These are phyloP conservation scores for Inosperma sp. DNA, from an alignment of 768 basidiomycete genomes.

Conservation along the genomic window DNA sequence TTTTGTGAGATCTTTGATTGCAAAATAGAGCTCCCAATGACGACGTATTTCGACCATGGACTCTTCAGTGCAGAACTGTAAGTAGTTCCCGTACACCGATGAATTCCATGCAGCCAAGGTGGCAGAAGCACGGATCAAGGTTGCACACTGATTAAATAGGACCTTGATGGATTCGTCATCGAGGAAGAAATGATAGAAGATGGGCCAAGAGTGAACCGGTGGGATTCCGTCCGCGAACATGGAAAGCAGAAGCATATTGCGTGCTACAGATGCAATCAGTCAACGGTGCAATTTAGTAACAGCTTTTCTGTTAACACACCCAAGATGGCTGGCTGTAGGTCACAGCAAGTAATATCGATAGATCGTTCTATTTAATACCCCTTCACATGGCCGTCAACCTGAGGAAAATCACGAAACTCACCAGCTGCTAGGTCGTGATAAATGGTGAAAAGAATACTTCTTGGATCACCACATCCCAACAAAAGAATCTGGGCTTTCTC, in stretches of 20 bases:
- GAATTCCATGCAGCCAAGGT: constrained; percentile 37
- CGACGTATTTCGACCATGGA: constrained; percentile 37
- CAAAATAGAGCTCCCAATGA: constrained; percentile 37
- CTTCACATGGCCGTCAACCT: constrained; percentile 1
- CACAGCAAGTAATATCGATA: constrained; percentile 50
- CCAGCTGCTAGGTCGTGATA: constrained; percentile 25
- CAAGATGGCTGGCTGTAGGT: constrained; percentile 44
- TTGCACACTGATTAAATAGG: constrained; percentile 37
- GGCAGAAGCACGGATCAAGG: constrained; percentile 31
- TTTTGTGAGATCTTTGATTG: constrained; percentile 13
- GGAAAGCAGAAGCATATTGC: constrained; percentile 45
- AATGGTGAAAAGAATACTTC: constrained; percentile 49
- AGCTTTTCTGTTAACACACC: constrained; percentile 26
- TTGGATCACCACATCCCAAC: constrained; percentile 54
- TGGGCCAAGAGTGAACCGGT: constrained; percentile 34
- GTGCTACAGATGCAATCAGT: constrained; percentile 35
- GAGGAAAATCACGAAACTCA: constrained; percentile 14
- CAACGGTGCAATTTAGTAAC: not conserved
- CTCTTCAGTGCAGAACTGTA: constrained; percentile 37
- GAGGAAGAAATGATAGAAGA: constrained; percentile 48
- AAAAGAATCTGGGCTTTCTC: constrained; percentile 43
- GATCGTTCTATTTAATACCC: constrained; percentile 21
- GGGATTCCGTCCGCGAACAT: constrained; percentile 34
- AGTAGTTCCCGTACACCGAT: constrained; percentile 33
- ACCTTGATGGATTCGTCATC: constrained; percentile 32